phyloP scores from a whole-genome alignment of 805 yeast species.

The Candida hungchunana region DNA sequence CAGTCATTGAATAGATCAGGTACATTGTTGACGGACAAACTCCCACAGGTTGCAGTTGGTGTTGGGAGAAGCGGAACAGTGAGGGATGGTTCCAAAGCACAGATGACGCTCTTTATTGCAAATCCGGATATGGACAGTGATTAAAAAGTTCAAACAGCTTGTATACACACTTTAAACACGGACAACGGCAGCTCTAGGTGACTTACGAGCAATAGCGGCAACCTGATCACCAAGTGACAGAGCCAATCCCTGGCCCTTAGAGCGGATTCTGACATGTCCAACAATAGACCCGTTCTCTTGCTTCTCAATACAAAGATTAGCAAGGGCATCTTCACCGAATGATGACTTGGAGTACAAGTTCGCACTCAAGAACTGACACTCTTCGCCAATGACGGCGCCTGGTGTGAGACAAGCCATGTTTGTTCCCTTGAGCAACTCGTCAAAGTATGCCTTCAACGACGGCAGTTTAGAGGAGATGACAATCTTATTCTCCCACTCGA shows the following conservation, averaged over 20 bases:
- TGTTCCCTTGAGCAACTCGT: slow-evolving; percentile 71
- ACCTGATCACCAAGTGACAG: slow-evolving; percentile 91
- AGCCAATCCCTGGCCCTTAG: slow-evolving; percentile 97
- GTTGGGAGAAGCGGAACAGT: slow-evolving; percentile 33
- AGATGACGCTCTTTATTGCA: slow-evolving; percentile 48
- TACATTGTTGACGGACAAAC: slow-evolving; percentile 19
- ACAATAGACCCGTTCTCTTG: slow-evolving; percentile 68
- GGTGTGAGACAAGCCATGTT: slow-evolving; percentile 94
- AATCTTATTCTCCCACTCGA: slow-evolving; percentile 99
- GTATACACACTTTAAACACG: slow-evolving; percentile 22
- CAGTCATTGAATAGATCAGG: slow-evolving; percentile 19
- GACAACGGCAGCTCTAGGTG: slow-evolving; percentile 33
- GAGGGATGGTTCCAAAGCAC: slow-evolving; percentile 31
- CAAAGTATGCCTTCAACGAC: slow-evolving; percentile 72
- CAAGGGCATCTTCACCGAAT: slow-evolving; percentile 97
- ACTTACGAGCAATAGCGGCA: slow-evolving; percentile 70
- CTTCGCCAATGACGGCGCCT: slow-evolving; percentile 83
- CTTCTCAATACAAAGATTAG: slow-evolving; percentile 90
- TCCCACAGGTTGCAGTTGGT: slow-evolving; percentile 21
- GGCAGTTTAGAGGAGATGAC: slow-evolving; percentile 69
- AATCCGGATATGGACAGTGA: slow-evolving; percentile 48
- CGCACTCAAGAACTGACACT: slow-evolving; percentile 90
- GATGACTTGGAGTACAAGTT: slow-evolving; percentile 88
- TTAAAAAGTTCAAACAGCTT: background rate
- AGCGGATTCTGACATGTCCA: slow-evolving; percentile 94